phyloP scores from a whole-genome alignment of 2,329 filamentous ascomycete genomes.

The Alternaria conjuncta region DNA sequence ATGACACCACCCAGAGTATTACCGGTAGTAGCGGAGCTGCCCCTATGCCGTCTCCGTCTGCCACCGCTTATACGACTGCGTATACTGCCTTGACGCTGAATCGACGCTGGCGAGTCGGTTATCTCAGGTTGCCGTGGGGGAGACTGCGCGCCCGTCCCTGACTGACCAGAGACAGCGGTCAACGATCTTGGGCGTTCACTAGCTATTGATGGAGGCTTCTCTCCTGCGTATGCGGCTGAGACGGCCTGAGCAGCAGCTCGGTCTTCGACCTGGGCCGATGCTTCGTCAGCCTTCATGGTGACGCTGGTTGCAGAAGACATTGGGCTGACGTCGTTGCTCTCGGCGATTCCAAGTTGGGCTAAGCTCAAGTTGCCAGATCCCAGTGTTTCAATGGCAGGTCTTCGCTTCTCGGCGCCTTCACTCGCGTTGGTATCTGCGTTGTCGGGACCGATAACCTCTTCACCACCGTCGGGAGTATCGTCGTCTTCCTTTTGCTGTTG shows the following conservation, averaged over 20 bases:
- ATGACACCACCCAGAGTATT: constrained; percentile 75
- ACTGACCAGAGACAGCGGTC: constrained; percentile 42
- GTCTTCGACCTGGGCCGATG: constrained; percentile 64
- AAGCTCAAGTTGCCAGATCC: constrained; percentile 88
- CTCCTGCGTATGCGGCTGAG: constrained; percentile 63
- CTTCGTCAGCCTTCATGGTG: constrained; percentile 57
- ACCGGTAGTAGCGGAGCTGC: constrained; percentile 73
- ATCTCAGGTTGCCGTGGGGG: constrained; percentile 70
- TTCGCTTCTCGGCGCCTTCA: constrained; percentile 51
- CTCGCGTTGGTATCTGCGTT: constrained; percentile 30
- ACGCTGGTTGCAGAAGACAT: constrained; percentile 66
- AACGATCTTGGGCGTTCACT: constrained; percentile 51
- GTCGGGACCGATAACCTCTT: constrained; percentile 51
- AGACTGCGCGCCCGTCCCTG: constrained; percentile 34
- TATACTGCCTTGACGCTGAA: constrained; percentile 62
- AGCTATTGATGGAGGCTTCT: constrained; percentile 45
- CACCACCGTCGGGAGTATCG: constrained; percentile 40
- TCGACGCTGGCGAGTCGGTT: constrained; percentile 63
- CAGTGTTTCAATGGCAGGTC: constrained; percentile 84
- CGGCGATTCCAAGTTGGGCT: constrained; percentile 81
- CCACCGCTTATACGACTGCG: constrained; percentile 61
- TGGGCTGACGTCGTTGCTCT: constrained; percentile 64
- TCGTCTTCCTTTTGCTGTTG: constrained; percentile 38
- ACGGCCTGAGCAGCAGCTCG: constrained; percentile 65
- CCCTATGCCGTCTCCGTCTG: constrained; percentile 72